These are phyloP conservation scores for Scheffersomyces ergatensis DNA, from an alignment of 805 yeast genomes.

Conservation along the genomic window DNA sequence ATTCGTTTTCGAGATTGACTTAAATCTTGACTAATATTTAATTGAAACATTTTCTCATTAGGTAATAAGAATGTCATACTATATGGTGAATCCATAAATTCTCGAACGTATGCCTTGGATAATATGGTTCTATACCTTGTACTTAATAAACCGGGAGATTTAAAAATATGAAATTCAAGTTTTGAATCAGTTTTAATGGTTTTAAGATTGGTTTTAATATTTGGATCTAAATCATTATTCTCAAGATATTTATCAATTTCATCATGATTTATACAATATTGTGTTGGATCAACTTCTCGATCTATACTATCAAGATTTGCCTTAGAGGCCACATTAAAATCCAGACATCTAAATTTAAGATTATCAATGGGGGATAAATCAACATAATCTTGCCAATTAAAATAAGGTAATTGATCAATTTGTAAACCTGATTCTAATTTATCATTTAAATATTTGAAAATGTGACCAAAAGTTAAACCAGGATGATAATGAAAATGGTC, in stretches of 20 bases:
- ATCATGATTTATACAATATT: slow-evolving; percentile 24
- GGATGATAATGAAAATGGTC: slow-evolving; percentile 22
- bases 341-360: slow-evolving; percentile 11
- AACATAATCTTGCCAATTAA: slow-evolving; percentile 32
- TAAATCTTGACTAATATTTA: slow-evolving; percentile 16
- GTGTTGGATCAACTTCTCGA: slow-evolving; percentile 5
- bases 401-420: slow-evolving; percentile 13
- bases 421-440: slow-evolving; percentile 3
- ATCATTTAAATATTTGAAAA: slow-evolving; percentile 15
- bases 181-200: slow-evolving; percentile 7
- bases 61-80: slow-evolving; percentile 32
- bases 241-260: slow-evolving; percentile 10
- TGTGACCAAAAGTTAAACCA: slow-evolving; percentile 21
- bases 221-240: not conserved
- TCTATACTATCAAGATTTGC: not conserved
- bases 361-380: slow-evolving; percentile 17
- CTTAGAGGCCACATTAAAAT: slow-evolving; percentile 13
- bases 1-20: not conserved
- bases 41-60: slow-evolving; percentile 8
- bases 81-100: slow-evolving; percentile 39
- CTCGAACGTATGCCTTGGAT: slow-evolving; percentile 37
- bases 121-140: slow-evolving; percentile 25
- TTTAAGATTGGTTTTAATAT: slow-evolving; percentile 16
- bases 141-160: slow-evolving; percentile 28
- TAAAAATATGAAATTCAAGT: slow-evolving; percentile 29